Conservation (phyloP, 306 rosid genomes). For the Acacia acuminata region DNA sequence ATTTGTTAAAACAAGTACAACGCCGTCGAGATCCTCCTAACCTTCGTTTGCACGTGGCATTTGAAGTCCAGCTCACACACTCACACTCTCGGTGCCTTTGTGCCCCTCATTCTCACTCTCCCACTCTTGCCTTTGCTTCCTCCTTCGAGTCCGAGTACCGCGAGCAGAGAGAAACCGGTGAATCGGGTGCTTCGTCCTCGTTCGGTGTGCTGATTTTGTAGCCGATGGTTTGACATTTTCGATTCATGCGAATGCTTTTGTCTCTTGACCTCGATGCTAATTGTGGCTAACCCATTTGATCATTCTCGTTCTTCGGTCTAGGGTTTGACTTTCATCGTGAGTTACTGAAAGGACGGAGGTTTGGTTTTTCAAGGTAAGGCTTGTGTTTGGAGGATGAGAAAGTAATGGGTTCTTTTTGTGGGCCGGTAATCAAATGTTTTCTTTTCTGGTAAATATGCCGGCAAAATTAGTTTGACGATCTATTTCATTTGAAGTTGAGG, state of each 20-base stretch:
- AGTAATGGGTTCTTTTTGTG: background rate
- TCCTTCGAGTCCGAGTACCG: background rate
- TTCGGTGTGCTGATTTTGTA: background rate
- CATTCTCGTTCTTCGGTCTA: slow-evolving; percentile 8
- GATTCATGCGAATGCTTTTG: slow-evolving; percentile 17
- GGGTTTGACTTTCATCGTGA: slow-evolving; percentile 28
- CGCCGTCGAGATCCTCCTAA: too few relatives aligned
- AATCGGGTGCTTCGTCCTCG: background rate
- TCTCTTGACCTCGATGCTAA: background rate
- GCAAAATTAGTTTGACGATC: background rate
- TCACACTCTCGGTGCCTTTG: background rate
- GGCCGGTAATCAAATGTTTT: background rate
- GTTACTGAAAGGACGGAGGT: background rate
- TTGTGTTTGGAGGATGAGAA: slow-evolving; percentile 28
- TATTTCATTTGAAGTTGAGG: background rate
- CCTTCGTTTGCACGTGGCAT: too few relatives aligned
- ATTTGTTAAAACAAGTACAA: too few relatives aligned
- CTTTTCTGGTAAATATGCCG: background rate
- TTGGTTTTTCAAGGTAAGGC: slow-evolving; percentile 19
- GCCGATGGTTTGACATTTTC: slow-evolving; percentile 20
- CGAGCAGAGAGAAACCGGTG: background rate
- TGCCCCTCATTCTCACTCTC: background rate
- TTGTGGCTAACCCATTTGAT: background rate
- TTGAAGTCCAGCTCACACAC: too few relatives aligned
- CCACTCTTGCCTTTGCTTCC: background rate